Evolutionary conservation across 2,329 filamentous ascomycete genomes (phyloP), one percentile per base, ranked within the genome.

Genomic region (Alternaria novae-zelandiae): DNA sequence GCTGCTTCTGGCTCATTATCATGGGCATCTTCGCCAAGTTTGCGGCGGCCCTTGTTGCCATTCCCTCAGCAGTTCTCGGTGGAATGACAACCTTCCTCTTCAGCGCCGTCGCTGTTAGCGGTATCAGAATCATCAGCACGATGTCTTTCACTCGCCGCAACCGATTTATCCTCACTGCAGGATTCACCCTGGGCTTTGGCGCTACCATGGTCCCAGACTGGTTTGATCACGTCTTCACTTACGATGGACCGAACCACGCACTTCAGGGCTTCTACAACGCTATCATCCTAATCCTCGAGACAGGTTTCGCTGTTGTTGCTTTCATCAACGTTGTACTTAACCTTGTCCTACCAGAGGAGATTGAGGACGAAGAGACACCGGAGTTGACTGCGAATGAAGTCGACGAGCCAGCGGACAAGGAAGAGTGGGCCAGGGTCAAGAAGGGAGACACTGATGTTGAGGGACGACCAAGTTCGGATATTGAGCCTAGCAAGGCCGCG

Each of bases 1-100:
- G 89, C 75, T 93, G 88, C 77, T 84, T 91, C 72, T 94, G 94
- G 83, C 86, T 96, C 11, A 80, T 96, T 65, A 78, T 96, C 69
- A 93, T 94, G 88, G 93, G 93, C 15, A 83, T 96, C 64, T 93
- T 95, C 71, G 88, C 91, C 69, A 96, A 96, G 79, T 94, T 95
- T 70, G 92, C 91, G 0, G 92, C 92, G 1, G 86, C 91, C 0
- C 87, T 96, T 5, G 91, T 93, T 5, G 87, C 91, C 5, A 95
- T 96, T 67, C 92, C 92, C 0, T 74, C 70, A 10, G 71, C 83
- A 1, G 83, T 85, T 0, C 74, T 85, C 2, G 83, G 83, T 9
- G 83, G 83, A 44, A 85, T 85, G 83, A 85, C 92, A 0, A 93
- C 91, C 0, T 96, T 96, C 79, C 85, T 96, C 21, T 96, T 94